Evolutionary conservation across 106 monocot genomes (phyloP).

Genomic region (Phalaenopsis aphrodite): DNA sequence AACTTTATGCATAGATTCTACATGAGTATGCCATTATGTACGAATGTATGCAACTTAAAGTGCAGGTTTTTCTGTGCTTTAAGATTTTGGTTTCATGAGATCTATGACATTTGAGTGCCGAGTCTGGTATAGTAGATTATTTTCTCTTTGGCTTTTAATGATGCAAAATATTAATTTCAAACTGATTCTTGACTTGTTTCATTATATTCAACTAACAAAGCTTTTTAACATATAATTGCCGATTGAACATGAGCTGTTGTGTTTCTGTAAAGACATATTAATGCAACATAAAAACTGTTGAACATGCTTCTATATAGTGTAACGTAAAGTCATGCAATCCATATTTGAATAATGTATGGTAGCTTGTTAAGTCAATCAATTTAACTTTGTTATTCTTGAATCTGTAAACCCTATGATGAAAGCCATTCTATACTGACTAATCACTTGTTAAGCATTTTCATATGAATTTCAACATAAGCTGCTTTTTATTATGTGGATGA

Average conservation of each 20-base stretch:
- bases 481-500: not conserved
- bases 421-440: not conserved
- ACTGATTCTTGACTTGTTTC: no score
- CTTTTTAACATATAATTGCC: no score
- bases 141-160: not conserved
- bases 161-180: no score
- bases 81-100: not conserved
- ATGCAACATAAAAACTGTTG: not conserved
- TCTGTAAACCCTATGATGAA: not conserved
- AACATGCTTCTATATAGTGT: no score
- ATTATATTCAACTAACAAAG: no score
- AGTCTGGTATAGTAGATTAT: not conserved
- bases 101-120: not conserved
- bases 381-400: not conserved
- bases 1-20: not conserved
- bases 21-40: not conserved
- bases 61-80: not conserved
- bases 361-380: not conserved
- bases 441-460: not conserved
- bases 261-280: not conserved
- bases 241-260: no score
- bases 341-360: not conserved
- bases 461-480: not conserved
- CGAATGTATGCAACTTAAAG: not conserved
- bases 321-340: not conserved